Base-by-base conservation (phyloP, 352 stramenopile species). In the Phytopythium delawarense region DNA sequence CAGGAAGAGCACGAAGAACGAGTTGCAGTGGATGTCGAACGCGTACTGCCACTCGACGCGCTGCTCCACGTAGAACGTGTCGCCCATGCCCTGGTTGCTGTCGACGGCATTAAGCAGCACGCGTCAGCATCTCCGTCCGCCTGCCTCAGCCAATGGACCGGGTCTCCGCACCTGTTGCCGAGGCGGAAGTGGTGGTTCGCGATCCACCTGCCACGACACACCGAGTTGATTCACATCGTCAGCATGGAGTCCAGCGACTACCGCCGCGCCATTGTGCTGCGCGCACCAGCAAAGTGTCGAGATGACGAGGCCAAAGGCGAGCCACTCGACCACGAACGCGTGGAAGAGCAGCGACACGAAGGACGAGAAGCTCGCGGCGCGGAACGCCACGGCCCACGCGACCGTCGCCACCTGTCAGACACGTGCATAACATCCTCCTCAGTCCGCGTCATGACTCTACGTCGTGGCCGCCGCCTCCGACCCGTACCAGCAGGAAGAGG, bases 21-120 rank as follows among this genome's bases (percentile, higher is more conserved):
- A 88, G 84, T 99, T 99, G 87, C 95, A 99, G 80, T 99, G 98
- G 67, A 99, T 98, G 81, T 99, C 97, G 75, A 99, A 99, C 20
- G 97, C 96, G 73, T 99, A 99, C 57, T 99, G 83, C 96, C 96
- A 99, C 82, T 99, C 97, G 8, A 99, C 97, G 42, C 86, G 83
- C 79, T 99, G 98, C 64, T 98, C 91, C 23, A 99, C 96, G 66
- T 94, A 91, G 46, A 94, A 81, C 65, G 78, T 78, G 63, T 96
- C 78, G 25, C 82, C 76, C 37, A 88, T 84, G n/a, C 76, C 76
- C 44, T 86, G 79, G 61, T 80, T 91, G 48, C 32, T 54, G 8
- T n/a, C 50, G 20, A 8, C 20, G n/a, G 11, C 55, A 23, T 61
- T 5, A 45, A n/a, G 13, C 39, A 20, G 39, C 39, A 40, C 35